Evolutionary conservation across 371 early-diverging fungal genomes (phyloP).

Genomic region (Entomophthora muscae): DNA sequence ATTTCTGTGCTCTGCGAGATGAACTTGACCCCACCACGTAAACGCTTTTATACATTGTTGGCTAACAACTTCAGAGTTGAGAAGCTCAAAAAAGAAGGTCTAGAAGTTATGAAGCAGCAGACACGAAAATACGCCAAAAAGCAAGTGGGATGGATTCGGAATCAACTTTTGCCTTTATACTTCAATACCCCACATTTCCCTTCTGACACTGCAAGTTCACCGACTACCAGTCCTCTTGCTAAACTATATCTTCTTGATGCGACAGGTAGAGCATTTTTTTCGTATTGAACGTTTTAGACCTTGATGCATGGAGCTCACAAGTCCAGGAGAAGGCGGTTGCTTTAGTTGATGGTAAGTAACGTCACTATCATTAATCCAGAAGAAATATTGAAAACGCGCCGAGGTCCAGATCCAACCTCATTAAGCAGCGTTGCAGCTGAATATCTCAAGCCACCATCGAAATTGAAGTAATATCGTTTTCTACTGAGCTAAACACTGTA

Average conservation of each 20-base stretch:
- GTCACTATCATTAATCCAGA: too few species aligned
- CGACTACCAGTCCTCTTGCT: conserved; percentile 13
- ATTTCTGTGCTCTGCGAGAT: conserved; percentile 20
- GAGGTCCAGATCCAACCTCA: conserved; percentile 13
- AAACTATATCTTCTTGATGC: conserved; percentile 62
- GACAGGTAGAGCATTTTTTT: conserved; percentile 25
- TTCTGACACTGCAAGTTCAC: conserved; percentile 14
- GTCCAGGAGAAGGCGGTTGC: conserved; percentile 30
- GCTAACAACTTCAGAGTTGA: conserved; percentile 24
- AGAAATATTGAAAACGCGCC: conserved; percentile 18
- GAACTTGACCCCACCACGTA: too few species aligned
- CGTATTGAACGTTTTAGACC: conserved; percentile 15
- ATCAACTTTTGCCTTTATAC: conserved; percentile 48
- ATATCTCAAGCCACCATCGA: not conserved
- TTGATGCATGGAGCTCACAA: conserved; percentile 30
- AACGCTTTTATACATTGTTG: too few species aligned
- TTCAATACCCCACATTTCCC: conserved; percentile 12
- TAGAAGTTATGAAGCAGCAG: conserved; percentile 66
- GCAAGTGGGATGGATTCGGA: conserved; percentile 80
- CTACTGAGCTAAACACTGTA: not conserved
- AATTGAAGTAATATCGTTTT: conserved; percentile 13
- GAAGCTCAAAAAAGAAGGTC: conserved; percentile 25
- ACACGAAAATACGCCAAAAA: conserved; percentile 77
- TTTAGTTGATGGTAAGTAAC: conserved; percentile 28
- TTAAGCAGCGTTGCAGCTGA: conserved; percentile 12